Evolutionary conservation across 2,329 filamentous ascomycete genomes (phyloP).

Genomic region (Diaporthe sp.): DNA sequence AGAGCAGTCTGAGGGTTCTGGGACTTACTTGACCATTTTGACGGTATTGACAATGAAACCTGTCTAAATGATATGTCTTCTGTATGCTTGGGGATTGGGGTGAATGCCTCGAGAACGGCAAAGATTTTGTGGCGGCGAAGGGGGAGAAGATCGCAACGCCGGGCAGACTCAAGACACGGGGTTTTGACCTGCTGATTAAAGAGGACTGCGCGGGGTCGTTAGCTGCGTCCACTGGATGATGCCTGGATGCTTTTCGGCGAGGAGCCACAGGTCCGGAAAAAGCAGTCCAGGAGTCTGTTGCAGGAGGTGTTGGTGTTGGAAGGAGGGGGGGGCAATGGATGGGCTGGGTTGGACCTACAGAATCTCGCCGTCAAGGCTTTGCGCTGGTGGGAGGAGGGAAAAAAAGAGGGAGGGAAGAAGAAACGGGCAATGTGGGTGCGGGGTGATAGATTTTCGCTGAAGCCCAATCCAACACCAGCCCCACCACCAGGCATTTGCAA

Average conservation of each 20-base stretch:
- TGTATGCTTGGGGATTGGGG: slow-evolving; percentile 38
- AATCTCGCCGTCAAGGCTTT: slow-evolving; percentile 43
- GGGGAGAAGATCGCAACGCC: slow-evolving; percentile 38
- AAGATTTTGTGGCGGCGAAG: slow-evolving; percentile 35
- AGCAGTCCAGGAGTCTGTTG: neutral
- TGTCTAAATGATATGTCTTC: slow-evolving; percentile 48
- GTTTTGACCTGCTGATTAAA: slow-evolving; percentile 40
- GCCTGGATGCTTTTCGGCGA: slow-evolving; percentile 13
- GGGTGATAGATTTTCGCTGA: slow-evolving; percentile 39
- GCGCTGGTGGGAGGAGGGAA: slow-evolving; percentile 41
- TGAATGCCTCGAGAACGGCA: slow-evolving; percentile 43
- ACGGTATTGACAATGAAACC: slow-evolving; percentile 73
- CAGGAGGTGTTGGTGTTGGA: neutral
- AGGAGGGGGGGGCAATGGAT: neutral
- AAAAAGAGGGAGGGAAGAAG: slow-evolving; percentile 40
- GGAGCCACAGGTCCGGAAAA: neutral
- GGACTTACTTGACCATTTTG: slow-evolving; percentile 99
- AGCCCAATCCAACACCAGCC: slow-evolving; percentile 39
- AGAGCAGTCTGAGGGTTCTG: slow-evolving; percentile 3
- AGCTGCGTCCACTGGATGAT: slow-evolving; percentile 21
- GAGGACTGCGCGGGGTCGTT: slow-evolving; percentile 41
- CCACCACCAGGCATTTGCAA: slow-evolving; percentile 36
- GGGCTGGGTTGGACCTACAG: slow-evolving; percentile 36
- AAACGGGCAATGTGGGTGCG: slow-evolving; percentile 39
- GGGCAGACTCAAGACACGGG: slow-evolving; percentile 39